Base-by-base conservation (phyloP, 179 eudicot genomes). In the Pouteria campechiana region DNA sequence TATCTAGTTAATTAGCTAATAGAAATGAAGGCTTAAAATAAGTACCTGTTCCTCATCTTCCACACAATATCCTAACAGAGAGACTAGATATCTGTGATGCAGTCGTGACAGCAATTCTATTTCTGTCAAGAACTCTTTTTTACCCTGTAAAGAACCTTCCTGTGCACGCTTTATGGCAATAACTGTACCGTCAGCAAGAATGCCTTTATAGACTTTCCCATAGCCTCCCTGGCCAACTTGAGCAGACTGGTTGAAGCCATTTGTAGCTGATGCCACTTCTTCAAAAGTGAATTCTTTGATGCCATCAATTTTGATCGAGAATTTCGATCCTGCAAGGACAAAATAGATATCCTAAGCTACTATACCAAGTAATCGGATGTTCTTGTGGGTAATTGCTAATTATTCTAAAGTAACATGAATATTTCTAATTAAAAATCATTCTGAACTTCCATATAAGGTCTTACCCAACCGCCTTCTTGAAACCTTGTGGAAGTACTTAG, bases 201-300 rank as follows among this genome's bases (percentile, higher is more conserved):
- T 52, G 16, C 87, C 93, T 60, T 46, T 68, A 43, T 75, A 78
- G 37, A 79, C 94, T 37, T 69, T 79, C 43, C 94, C 94, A 51
- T 83, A 83, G 41, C 94, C 94, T 58, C 94, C 94, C 61, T 60
- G 67, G n/a, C 94, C 94, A 50, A 83, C 65, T 66, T 76, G 71
- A 37, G 61, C 31, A 17, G 76, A 70, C 36, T 23, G 24, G 37
- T 41, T 49, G 38, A 83, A 83, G 37, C 54, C 54, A 37, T 64
- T 22, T 40, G 94, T 76, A 33, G 79, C 89, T 22, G 23, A 48
- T 50, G 74, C 58, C 75, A 83, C 46, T 61, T 83, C 88, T 54
- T 68, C 67, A 43, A 63, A 79, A 31, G 64, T 60, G 62, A 75
- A 83, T 27, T 72, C 76, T 61, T 55, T 83, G 54, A 79, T 76